A percentile compares a stretch with the other conserved stretches of the same genome.
phyloP scores from a whole-genome alignment of 371 early-diverging fungal species.

The Mortierella sp. region DNA sequence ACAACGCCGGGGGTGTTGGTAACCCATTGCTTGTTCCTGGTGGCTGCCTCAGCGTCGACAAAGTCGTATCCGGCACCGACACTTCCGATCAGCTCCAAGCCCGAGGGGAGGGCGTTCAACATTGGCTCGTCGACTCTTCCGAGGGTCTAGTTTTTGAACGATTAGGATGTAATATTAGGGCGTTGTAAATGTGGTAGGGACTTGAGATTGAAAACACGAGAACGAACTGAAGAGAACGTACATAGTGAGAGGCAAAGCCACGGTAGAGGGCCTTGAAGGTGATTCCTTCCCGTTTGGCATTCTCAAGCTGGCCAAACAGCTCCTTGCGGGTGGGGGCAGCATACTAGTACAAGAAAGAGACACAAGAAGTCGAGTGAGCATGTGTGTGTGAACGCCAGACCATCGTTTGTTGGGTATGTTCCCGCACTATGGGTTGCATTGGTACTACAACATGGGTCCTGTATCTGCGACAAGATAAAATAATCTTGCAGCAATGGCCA shows the following conservation, averaged over 20 bases:
- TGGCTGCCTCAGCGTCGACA: slow-evolving; percentile 52
- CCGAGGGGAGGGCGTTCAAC: slow-evolving; percentile 23
- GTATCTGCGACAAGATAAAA: no score
- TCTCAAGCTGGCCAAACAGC: slow-evolving; percentile 37
- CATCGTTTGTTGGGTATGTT: no score
- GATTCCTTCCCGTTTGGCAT: slow-evolving; percentile 38
- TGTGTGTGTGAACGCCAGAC: no score
- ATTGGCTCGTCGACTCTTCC: slow-evolving; percentile 40
- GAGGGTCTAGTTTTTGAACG: slow-evolving; percentile 29
- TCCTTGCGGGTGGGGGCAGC: slow-evolving; percentile 38
- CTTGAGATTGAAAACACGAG: neutral
- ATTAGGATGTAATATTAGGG: neutral
- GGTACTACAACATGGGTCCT: no score
- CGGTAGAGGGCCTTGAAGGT: slow-evolving; percentile 48
- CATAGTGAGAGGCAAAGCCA: slow-evolving; percentile 54
- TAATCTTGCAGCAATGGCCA: no score
- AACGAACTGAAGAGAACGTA: slow-evolving; percentile 9
- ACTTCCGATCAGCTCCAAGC: slow-evolving; percentile 39
- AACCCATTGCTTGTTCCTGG: slow-evolving; percentile 46
- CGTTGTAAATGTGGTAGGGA: neutral
- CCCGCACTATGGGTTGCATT: no score
- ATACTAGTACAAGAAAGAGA: slow-evolving; percentile 29
- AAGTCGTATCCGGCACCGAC: slow-evolving; percentile 57
- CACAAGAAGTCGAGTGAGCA: neutral
- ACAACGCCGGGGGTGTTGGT: slow-evolving; percentile 57